These are phyloP conservation scores for Acer yangbiense DNA, from an alignment of 345 rosid genomes.

Conservation along the genomic window DNA sequence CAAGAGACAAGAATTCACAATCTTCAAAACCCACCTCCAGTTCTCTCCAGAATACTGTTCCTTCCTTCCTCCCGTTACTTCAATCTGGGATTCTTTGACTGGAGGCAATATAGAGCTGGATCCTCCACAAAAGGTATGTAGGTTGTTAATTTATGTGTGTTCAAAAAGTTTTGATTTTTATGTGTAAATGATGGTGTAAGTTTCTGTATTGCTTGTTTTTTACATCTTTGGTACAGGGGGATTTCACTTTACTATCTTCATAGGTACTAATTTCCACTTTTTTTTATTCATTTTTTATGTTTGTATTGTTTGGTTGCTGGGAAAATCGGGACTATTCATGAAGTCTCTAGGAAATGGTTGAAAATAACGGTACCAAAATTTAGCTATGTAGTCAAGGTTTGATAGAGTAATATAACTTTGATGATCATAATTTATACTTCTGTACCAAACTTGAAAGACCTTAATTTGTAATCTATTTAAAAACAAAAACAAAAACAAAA, in stretches of 20 bases:
- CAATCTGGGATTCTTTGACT: slow-evolving; percentile 82
- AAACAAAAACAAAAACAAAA: too few species aligned
- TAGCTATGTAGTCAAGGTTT: background rate
- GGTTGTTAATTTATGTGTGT: slow-evolving; percentile 4
- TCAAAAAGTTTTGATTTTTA: background rate
- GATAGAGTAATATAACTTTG: background rate
- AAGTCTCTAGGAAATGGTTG: background rate
- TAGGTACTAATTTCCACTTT: slow-evolving; percentile 34
- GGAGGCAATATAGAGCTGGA: slow-evolving; percentile 70
- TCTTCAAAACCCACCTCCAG: slow-evolving; percentile 38
- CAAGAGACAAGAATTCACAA: background rate
- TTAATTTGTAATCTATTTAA: background rate
- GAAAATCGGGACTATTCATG: background rate
- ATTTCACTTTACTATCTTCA: slow-evolving; percentile 56
- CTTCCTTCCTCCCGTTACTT: slow-evolving; percentile 63
- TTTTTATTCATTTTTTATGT: background rate
- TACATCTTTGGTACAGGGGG: slow-evolving; percentile 67
- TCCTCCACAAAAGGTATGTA: slow-evolving; percentile 83
- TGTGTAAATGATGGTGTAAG: background rate
- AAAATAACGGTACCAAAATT: background rate
- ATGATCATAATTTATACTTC: background rate
- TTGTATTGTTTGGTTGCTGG: background rate
- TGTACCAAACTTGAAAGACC: background rate
- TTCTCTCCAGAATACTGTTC: slow-evolving; percentile 59
- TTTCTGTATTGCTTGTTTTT: slow-evolving; percentile 11